Base-by-base conservation (phyloP, 2,329 filamentous ascomycete genomes). In the Ceratocystis eucalypticola region DNA sequence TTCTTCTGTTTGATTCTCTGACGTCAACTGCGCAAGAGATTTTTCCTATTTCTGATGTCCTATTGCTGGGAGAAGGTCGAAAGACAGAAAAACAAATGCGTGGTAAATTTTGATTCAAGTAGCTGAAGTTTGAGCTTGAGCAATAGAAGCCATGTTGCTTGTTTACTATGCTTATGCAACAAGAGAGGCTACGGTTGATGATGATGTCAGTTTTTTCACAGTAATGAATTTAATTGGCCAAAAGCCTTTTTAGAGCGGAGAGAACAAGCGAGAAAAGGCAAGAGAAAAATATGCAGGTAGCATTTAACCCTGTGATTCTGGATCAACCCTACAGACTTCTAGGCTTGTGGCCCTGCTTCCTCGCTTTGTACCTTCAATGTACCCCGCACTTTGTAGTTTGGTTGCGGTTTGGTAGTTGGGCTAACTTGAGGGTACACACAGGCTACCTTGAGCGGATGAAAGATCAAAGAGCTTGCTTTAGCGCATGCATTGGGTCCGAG, bases 161-260 rank as follows among this genome's bases (percentile, higher is more conserved):
- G 37, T 41, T 41, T 12, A 41, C 37, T 15, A 33, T 28, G 15
- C 46, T 2, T 25, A 17, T 5, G 25, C 25, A 64, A 25, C 50
- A 46, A 53, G 22, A 53, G 41, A 37, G 37, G 62, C 12, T 33
- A 28, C 53, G 1, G 53, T 4, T 2, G 48, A 22, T 57, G 50
- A 57, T 57, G 53, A 57, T 57, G 53, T 57, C 53, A 57, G 53
- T 57, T 57, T 57, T 57, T 57, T 57, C 6, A 7, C 53, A 30
- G 53, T 7, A 5, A 12, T n/a, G 6, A 12, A 12, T 57, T 15
- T 57, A 17, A 57, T 57, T 57, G 53, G 53, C 10, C 30, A 28
- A 7, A 7, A 28, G 22, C 10, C 53, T 28, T 33, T 53, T 33
- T 28, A 57, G 53, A 50, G 53, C 53, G 53, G 53, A 28, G 30